Evolutionary conservation across 306 rosid species (phyloP), one percentile per base, ranked within the genome.

Genomic region (Aeschynomene evenia): DNA sequence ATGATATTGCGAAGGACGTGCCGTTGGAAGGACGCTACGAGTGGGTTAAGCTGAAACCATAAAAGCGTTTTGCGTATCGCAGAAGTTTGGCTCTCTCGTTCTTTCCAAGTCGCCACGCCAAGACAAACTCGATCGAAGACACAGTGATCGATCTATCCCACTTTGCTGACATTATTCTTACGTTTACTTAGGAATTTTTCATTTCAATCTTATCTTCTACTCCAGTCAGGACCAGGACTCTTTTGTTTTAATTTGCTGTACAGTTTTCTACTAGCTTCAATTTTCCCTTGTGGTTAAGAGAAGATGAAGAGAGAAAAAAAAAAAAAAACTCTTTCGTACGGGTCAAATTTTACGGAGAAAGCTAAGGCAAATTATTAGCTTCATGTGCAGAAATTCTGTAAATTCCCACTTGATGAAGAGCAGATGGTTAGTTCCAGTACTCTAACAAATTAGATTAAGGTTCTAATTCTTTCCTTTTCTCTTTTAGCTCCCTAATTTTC

Each of bases 1-100:
- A 73, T 83, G 96, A 94, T 52, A 42, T 94, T 26, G 84, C 34
- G 20, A 87, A 83, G 81, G 99, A 94, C 21, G 66, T 66, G 64
- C 95, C 99, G 0, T 61, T 84, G 80, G 92, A 94, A 84, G 99
- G 99, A 71, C 95, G 91, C 34, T 89, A 81, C 80, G 91, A 94
- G 72, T 94, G 99, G 99, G 79, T 82, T 78, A 73, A 81, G 72
- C 50, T 90, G 77, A 84, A 85, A 85, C 96, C 89, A 55, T 87
- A 84, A 80, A 70, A 26, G 15, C 9, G 21, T 0, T 48, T 19
- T 46, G 33, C 3, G 4, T 23, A 14, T 3, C 53, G 6, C 12
- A 1, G 45, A 14, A 39, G 70, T 39, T 54, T 20, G 26, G 14
- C 9, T 28, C n/a, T 13, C 1, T 42, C 3, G 0, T 29, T 45